Evolutionary conservation across 2,329 filamentous ascomycete genomes (phyloP).

Genomic region (Pezicula neosporulosa): DNA sequence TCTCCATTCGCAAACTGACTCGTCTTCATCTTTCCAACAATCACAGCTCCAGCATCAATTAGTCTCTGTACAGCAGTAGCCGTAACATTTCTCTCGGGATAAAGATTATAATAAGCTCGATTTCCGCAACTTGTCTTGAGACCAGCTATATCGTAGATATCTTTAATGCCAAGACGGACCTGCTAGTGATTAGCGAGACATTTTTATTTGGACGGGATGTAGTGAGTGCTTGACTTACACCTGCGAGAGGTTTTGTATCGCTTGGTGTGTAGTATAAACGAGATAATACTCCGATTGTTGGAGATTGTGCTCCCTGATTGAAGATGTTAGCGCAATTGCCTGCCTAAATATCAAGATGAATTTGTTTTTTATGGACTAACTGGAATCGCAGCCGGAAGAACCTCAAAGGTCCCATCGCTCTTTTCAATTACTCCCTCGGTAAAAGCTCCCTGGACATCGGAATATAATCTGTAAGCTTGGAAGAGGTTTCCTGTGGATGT

Average conservation of each 20-base stretch:
- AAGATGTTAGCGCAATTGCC: neutral
- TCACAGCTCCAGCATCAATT: conserved; percentile 53
- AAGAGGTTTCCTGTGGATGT: conserved; percentile 38
- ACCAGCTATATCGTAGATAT: conserved; percentile 55
- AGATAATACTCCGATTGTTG: conserved; percentile 52
- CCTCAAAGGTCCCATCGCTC: conserved; percentile 34
- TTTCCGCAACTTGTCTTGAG: conserved; percentile 53
- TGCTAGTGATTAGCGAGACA: conserved; percentile 27
- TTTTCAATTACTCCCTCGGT: conserved; percentile 39
- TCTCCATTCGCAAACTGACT: conserved; percentile 39
- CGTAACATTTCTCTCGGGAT: conserved; percentile 40
- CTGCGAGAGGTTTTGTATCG: conserved; percentile 41
- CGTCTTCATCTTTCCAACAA: conserved; percentile 51
- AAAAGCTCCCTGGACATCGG: conserved; percentile 45
- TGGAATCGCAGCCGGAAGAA: conserved; percentile 38
- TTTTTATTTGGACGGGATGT: too few relatives aligned
- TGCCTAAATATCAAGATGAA: too few relatives aligned
- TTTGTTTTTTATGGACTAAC: neutral
- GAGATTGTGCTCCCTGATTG: conserved; percentile 31
- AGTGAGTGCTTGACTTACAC: conserved; percentile 34
- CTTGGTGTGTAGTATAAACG: conserved; percentile 51
- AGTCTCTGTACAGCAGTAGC: conserved; percentile 48
- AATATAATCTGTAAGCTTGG: conserved; percentile 45
- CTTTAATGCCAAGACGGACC: conserved; percentile 53
- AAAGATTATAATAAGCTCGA: conserved; percentile 51